Evolutionary conservation across 257 asterid genomes (phyloP).

Genomic region (Solanum arcanum): DNA sequence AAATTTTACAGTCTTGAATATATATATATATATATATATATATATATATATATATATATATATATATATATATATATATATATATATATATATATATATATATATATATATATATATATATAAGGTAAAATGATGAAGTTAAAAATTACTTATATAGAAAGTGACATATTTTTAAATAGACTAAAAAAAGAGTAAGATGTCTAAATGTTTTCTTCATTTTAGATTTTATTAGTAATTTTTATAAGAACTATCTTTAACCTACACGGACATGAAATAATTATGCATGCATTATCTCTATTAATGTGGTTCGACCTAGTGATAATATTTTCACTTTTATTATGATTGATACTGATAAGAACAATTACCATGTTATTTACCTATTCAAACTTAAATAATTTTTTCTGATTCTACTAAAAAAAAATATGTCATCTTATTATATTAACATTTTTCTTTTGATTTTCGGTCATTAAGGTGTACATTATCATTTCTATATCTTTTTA

Average conservation of each 20-base stretch:
- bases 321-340: too few relatives aligned
- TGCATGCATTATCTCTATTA: background rate
- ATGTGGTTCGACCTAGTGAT: background rate
- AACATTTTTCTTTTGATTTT: too few relatives aligned
- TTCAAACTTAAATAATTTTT: background rate
- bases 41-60: too few relatives aligned
- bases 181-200: background rate
- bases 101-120: too few relatives aligned
- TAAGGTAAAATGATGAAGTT: background rate
- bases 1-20: background rate
- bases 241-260: background rate
- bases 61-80: too few relatives aligned
- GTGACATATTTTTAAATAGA: background rate
- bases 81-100: background rate
- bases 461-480: too few relatives aligned
- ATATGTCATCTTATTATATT: too few relatives aligned
- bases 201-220: background rate
- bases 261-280: background rate
- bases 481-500: too few relatives aligned
- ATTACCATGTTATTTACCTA: background rate
- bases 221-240: background rate
- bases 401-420: too few relatives aligned
- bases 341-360: background rate
- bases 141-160: background rate
- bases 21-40: too few relatives aligned